Percentiles rank a stretch among this genome's conserved stretches.
These are phyloP conservation scores for Pseudogymnoascus sp. DNA, from an alignment of 2,329 filamentous ascomycete species.

Conservation along the genomic window DNA sequence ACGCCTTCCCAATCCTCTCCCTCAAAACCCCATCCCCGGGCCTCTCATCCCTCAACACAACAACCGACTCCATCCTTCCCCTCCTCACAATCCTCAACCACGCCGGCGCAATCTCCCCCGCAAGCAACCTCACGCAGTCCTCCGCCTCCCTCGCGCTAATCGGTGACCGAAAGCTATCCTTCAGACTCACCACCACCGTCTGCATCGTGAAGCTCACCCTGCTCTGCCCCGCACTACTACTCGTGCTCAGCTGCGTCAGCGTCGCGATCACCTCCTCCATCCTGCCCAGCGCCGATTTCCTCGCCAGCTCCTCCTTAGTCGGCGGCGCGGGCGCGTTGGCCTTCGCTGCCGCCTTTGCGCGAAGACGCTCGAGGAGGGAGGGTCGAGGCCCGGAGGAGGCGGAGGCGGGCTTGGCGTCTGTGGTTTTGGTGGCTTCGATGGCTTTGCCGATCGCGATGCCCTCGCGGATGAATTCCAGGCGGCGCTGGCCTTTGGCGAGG, in stretches of 20 bases:
- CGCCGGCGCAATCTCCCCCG: constrained; percentile 37
- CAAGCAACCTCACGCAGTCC: constrained; percentile 38
- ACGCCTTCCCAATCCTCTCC: constrained; percentile 11
- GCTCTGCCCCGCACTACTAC: constrained; percentile 41
- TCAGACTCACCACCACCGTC: constrained; percentile 54
- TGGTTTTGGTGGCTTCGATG: constrained; percentile 22
- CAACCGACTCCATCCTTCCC: constrained; percentile 36
- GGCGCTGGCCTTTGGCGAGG: constrained; percentile 57
- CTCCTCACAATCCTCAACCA: constrained; percentile 42
- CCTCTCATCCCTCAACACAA: constrained; percentile 32
- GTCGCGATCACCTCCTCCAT: constrained; percentile 61
- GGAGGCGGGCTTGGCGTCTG: constrained; percentile 13
- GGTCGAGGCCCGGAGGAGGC: constrained; percentile 38
- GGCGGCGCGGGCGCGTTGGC: constrained; percentile 36
- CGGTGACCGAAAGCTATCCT: constrained; percentile 49
- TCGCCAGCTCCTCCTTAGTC: constrained; percentile 47
- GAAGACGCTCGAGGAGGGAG: constrained; percentile 67
- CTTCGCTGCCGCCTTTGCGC: constrained; percentile 56
- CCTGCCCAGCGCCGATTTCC: constrained; percentile 57
- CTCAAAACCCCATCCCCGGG: constrained; percentile 20
- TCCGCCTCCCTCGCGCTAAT: constrained; percentile 40
- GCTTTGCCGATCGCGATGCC: constrained; percentile 38
- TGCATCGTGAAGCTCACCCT: constrained; percentile 59
- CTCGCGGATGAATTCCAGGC: constrained; percentile 60
- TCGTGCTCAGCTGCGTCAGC: constrained; percentile 54